Percentiles rank a stretch among this genome's conserved stretches.
Evolutionary conservation across 139 green algal genomes (phyloP).

Genomic region (Raphidocelis subcapitata): DNA sequence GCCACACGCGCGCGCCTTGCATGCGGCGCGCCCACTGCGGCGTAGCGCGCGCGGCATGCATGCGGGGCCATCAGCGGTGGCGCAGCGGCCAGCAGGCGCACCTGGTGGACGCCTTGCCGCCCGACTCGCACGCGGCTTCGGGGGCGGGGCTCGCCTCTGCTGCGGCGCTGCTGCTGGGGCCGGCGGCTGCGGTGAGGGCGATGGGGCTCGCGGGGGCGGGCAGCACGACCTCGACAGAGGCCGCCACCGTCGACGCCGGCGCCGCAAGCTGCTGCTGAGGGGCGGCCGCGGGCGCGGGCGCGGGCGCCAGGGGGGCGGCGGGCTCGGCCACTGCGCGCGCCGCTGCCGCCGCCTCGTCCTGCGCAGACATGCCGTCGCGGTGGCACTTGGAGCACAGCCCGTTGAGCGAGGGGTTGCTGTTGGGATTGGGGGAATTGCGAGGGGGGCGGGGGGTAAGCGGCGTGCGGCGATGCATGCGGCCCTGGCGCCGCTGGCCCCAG

Average conservation of each 20-base stretch:
- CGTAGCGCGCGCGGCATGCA: background rate
- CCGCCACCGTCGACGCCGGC: too few species aligned
- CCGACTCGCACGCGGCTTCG: background rate
- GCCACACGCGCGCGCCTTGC: background rate
- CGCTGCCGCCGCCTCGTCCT: slow-evolving; percentile 19
- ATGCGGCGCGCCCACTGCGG: background rate
- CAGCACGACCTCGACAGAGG: too few species aligned
- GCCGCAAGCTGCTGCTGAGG: background rate
- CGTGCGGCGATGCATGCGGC: too few species aligned
- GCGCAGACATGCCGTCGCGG: slow-evolving; percentile 34
- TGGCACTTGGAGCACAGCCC: slow-evolving; percentile 72
- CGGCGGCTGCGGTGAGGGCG: background rate
- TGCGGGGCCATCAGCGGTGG: background rate
- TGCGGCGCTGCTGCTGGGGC: slow-evolving; percentile 6
- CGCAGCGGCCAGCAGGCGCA: background rate
- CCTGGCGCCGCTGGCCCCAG: too few species aligned
- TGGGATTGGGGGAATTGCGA: background rate
- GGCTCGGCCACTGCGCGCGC: background rate
- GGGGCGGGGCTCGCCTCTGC: slow-evolving; percentile 3
- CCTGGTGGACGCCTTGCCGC: slow-evolving; percentile 10
- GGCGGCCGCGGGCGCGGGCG: background rate
- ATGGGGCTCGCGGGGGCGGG: too few species aligned
- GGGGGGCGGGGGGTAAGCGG: background rate
- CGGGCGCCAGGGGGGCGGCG: background rate
- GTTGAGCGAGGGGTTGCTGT: slow-evolving; percentile 9